These are phyloP conservation scores for Cyclanthera cordifolia DNA, from an alignment of 306 rosid genomes.

Conservation along the genomic window DNA sequence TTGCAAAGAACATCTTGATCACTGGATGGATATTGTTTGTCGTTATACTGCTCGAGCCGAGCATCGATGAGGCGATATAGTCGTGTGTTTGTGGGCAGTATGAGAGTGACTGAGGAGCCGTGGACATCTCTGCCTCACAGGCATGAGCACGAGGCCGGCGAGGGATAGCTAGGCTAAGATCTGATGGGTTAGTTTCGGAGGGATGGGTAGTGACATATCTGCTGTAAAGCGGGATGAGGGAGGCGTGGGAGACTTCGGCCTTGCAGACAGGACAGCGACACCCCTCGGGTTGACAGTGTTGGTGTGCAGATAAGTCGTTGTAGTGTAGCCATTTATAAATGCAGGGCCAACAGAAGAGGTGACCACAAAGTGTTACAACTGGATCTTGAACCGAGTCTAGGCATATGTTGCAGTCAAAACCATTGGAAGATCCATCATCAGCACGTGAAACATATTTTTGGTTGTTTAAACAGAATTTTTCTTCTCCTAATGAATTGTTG, in stretches of 20 bases:
- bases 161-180: slow-evolving; percentile 40
- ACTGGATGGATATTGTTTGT: slow-evolving; percentile 31
- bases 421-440: slow-evolving; percentile 28
- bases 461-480: slow-evolving; percentile 17
- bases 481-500: slow-evolving; percentile 27
- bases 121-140: slow-evolving; percentile 20
- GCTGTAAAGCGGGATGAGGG: slow-evolving; percentile 67
- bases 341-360: slow-evolving; percentile 97
- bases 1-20: slow-evolving; percentile 5
- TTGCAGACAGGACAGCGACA: slow-evolving; percentile 77
- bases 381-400: slow-evolving; percentile 71
- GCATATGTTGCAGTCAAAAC: slow-evolving; percentile 89
- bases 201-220: slow-evolving; percentile 31
- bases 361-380: slow-evolving; percentile 94
- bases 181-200: slow-evolving; percentile 26
- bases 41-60: slow-evolving; percentile 21
- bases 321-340: slow-evolving; percentile 69
- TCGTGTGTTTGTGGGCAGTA: slow-evolving; percentile 14
- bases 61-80: slow-evolving; percentile 22
- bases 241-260: slow-evolving; percentile 49
- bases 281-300: slow-evolving; percentile 22
- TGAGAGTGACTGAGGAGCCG: slow-evolving; percentile 23
- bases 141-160: slow-evolving; percentile 48
- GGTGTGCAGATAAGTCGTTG: slow-evolving; percentile 20
- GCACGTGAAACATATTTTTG: slow-evolving; percentile 21